These are phyloP conservation scores for Coniella vitis DNA, from an alignment of 2,329 filamentous ascomycete genomes.

Conservation along the genomic window DNA sequence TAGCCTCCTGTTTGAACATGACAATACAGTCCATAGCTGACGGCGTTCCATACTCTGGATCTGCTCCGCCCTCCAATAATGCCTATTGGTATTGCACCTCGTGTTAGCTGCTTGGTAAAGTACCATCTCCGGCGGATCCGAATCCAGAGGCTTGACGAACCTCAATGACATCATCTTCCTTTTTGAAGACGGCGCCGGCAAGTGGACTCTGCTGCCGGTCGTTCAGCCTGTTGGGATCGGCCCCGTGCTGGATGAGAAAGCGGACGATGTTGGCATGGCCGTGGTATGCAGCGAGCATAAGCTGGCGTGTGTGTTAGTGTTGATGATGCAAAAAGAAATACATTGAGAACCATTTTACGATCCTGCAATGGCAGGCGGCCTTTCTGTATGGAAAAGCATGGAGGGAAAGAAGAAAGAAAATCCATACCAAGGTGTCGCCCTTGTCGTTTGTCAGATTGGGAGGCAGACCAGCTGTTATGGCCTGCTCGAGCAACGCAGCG, in stretches of 20 bases:
- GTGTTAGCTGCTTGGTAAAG: background rate
- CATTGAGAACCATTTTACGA: no score
- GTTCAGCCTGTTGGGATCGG: constrained; percentile 62
- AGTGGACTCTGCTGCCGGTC: constrained; percentile 62
- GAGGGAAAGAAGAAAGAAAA: background rate
- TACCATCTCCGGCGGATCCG: no score
- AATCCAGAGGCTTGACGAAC: constrained; percentile 24
- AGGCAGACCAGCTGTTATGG: constrained; percentile 58
- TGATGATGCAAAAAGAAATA: no score
- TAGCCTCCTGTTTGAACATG: constrained; percentile 46
- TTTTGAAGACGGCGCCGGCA: constrained; percentile 68
- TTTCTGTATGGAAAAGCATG: background rate
- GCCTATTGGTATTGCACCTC: constrained; percentile 23
- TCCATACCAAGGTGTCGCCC: constrained; percentile 59
- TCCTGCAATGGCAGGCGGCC: no score
- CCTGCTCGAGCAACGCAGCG: constrained; percentile 51
- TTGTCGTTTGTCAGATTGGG: constrained; percentile 66
- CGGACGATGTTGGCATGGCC: constrained; percentile 55
- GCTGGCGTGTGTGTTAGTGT: constrained; percentile 29
- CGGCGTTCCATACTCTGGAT: constrained; percentile 45
- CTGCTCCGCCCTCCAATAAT: constrained; percentile 45
- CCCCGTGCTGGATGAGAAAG: constrained; percentile 54
- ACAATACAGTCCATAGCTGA: constrained; percentile 41
- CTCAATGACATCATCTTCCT: constrained; percentile 57
- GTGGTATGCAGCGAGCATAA: constrained; percentile 69